These are phyloP conservation scores for Aspergillus thermomutatus DNA, from an alignment of 2,329 filamentous ascomycete genomes.

Conservation along the genomic window DNA sequence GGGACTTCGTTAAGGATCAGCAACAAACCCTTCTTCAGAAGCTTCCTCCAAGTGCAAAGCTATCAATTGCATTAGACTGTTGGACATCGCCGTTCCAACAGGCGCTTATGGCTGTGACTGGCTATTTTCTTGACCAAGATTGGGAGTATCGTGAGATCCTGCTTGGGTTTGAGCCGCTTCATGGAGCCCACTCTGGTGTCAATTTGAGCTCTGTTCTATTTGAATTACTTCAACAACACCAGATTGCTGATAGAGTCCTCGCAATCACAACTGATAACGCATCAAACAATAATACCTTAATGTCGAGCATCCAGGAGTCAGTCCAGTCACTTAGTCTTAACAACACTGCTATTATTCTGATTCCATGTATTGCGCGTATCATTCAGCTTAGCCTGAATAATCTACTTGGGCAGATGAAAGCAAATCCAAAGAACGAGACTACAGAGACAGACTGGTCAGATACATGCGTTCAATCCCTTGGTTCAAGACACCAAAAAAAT, in stretches of 20 bases:
- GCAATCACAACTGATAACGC: too few species aligned
- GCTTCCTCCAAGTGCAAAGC: too few species aligned
- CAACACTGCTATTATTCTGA: background rate
- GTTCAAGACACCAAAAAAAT: too few species aligned
- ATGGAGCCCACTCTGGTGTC: constrained; percentile 1
- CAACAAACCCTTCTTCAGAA: too few species aligned
- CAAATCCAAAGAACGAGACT: background rate
- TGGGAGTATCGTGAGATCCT: constrained; percentile 2
- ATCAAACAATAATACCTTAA: too few species aligned
- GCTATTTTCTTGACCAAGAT: constrained; percentile 1
- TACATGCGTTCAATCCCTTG: background rate
- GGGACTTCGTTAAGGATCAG: too few species aligned
- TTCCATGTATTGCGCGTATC: constrained; percentile 3
- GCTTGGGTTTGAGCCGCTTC: constrained; percentile 1
- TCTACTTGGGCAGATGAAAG: constrained; percentile 8
- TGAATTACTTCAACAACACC: too few species aligned
- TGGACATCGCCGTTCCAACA: too few species aligned
- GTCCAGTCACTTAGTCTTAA: constrained; percentile 1
- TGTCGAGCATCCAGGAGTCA: background rate
- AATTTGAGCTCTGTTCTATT: background rate
- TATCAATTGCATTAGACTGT: too few species aligned
- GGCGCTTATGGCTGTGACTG: background rate
- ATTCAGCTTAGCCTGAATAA: constrained; percentile 8
- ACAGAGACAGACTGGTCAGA: constrained; percentile 1
- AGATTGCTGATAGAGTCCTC: too few species aligned